phyloP scores from a whole-genome alignment of 192 early-diverging fungal species.

The Podila horticola region DNA sequence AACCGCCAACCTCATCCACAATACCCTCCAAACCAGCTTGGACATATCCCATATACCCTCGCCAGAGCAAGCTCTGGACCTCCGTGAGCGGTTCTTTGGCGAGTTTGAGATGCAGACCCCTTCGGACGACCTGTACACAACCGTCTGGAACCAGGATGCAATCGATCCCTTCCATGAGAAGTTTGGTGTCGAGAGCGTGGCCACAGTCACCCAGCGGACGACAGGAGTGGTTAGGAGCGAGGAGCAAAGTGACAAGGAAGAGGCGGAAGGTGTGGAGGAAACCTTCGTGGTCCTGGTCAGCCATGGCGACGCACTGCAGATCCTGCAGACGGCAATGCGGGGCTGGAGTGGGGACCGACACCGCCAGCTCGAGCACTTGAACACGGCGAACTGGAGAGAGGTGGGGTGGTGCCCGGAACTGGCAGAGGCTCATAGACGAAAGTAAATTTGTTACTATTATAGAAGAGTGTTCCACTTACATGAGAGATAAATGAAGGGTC shows the following conservation, averaged over 20 bases:
- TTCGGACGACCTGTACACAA: conserved; percentile 50
- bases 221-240: conserved; percentile 14
- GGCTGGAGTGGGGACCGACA: conserved; percentile 56
- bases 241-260: conserved; percentile 4
- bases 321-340: conserved; percentile 56
- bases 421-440: background rate
- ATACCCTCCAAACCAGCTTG: conserved; percentile 18
- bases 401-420: conserved; percentile 33
- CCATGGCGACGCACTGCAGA: conserved; percentile 66
- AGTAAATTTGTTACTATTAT: background rate
- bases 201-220: conserved; percentile 16
- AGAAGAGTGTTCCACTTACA: background rate
- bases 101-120: conserved; percentile 59
- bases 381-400: conserved; percentile 57
- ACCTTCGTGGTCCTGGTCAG: conserved; percentile 54
- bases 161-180: conserved; percentile 19
- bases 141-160: conserved; percentile 57
- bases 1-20: conserved; percentile 59
- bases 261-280: conserved; percentile 5
- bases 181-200: conserved; percentile 39
- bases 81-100: conserved; percentile 69
- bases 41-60: background rate
- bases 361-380: conserved; percentile 56
- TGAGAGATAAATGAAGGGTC: background rate
- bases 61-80: conserved; percentile 27